Evolutionary conservation across 768 basidiomycete species (phyloP), one percentile per base, ranked within the genome.

Genomic region (Hygrophoropsis aurantiaca): DNA sequence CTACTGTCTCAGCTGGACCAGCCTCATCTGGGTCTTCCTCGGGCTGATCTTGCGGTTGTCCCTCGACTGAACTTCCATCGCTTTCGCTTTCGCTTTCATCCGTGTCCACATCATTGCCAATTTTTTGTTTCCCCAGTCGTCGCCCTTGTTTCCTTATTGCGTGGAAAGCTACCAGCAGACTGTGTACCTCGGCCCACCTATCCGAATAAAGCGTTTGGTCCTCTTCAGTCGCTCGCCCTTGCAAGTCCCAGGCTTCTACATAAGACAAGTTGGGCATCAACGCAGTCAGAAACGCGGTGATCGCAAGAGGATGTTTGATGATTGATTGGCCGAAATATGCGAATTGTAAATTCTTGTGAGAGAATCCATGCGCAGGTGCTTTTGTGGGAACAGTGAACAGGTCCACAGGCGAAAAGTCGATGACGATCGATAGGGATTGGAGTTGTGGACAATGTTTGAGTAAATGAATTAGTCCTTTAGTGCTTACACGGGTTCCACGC

Each of bases 401-500:
- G 23, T 45, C 44, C 19, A 45, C 24, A 3, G 16, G 11, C 10
- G 24, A 25, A 34, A 34, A 45, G 1, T 45, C 16, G 9, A 45
- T 13, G 2, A 18, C 2, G n/a, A 45, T 4, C 10, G 5, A n/a
- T 1, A 45, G 3, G 6, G 44, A 42, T 24, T n/a, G 8, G 11
- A 46, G 19, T n/a, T 6, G 10, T 15, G 39, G 38, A 24, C 44
- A 46, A 46, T 46, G 44, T 19, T 15, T 5, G 11, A 46, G 40
- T 24, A 42, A 5, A n/a, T 5, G 40, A 18, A 46, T 38, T 19
- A 23, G 37, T 4, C 30, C 20, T n/a, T 36, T 19, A 2, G 8
- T 10, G 19, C 25, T 34, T 20, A 43, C 26, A 4, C 21, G 3
- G n/a, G 11, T 15, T 3, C n/a, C 3, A n/a, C 4, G 15, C 13